Percentiles rank a stretch among this genome's conserved stretches.
Conservation (phyloP, 1,139 yeast species). For the Dujonia santamariae region DNA sequence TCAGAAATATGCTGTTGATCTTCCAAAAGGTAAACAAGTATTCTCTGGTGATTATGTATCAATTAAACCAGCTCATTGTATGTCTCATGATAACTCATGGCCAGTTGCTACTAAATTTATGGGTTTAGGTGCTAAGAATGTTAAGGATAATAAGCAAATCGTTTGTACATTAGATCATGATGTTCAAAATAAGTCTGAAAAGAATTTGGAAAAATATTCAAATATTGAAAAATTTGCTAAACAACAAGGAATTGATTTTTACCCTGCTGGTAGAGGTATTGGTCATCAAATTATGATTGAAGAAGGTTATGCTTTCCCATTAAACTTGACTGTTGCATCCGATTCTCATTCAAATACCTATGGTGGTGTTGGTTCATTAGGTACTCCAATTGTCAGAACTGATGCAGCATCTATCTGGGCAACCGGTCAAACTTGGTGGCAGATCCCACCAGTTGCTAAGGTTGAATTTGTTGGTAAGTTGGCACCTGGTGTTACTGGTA, state of each 20-base stretch:
- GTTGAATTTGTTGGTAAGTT: conserved; percentile 82
- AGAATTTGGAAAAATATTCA: conserved; percentile 79
- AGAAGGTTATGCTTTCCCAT: conserved; percentile 97
- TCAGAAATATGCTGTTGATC: conserved; percentile 85
- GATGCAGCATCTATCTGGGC: conserved; percentile 99
- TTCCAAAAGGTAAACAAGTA: conserved; percentile 67
- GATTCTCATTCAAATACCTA: conserved; percentile 97
- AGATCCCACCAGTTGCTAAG: conserved; percentile 96
- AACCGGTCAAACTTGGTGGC: conserved; percentile 99
- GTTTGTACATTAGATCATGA: conserved; percentile 97
- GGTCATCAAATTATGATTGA: conserved; percentile 99
- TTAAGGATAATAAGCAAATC: conserved; percentile 82
- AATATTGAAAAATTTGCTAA: conserved; percentile 88
- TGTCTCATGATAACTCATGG: conserved; percentile 99
- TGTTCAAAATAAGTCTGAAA: conserved; percentile 87
- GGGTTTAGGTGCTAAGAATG: conserved; percentile 86
- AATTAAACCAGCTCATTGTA: conserved; percentile 92
- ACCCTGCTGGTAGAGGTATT: conserved; percentile 98
- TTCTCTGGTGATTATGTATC: conserved; percentile 93
- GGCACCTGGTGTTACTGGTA: conserved; percentile 89
- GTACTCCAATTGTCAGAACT: conserved; percentile 96
- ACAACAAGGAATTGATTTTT: conserved; percentile 92
- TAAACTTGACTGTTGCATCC: conserved; percentile 90
- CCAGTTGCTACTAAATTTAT: conserved; percentile 96
- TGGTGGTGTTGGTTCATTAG: conserved; percentile 94